Evolutionary conservation across 1,139 yeast genomes (phyloP), one percentile per base, ranked within the genome.

Genomic region (Yamadazyma epiphylla): DNA sequence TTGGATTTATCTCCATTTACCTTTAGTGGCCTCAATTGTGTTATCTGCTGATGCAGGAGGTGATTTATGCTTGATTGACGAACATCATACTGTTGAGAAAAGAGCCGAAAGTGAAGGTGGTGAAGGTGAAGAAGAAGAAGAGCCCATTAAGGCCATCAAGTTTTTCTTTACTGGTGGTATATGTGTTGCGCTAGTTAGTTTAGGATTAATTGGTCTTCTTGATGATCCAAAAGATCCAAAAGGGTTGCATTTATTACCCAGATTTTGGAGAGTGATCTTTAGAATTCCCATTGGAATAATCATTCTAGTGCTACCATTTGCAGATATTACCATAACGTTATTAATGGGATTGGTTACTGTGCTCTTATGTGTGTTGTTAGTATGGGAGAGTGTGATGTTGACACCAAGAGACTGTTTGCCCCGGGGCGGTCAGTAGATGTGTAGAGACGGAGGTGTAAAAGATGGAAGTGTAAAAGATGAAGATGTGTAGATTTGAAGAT

Each of bases 41-140:
- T 58, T 78, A 33, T 70, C 79, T 17, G 85, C 84, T 1, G 84
- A 78, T 55, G 71, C 83, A 6, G 80, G 78, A 6, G 79, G 77
- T 3, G 80, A 74, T 27, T 50, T 76, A 32, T 53, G 64, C 20
- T 36, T 39, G n/a, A 35, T 45, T 19, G 50, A 47, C 15, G 42
- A 35, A 11, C 17, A 17, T 10, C 20, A 15, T 1, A 15, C 17
- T 3, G 3, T 15, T 19, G 39, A 39, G 10, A 37, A 36, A 25
- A 7, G 32, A 22, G 25, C 27, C 10, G n/a, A 5, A n/a, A 24
- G 9, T 11, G 21, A 17, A 10, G 6, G 24, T 19, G 20, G 26
- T 39, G 17, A 38, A 28, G 49, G 28, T 15, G 48, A 37, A 15
- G 60, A 47, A 24, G 60, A 51, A 26, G 63, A 51, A 22, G 47